phyloP scores from a whole-genome alignment of 2,329 filamentous ascomycete species.

The Daldinia eschscholtzii region DNA sequence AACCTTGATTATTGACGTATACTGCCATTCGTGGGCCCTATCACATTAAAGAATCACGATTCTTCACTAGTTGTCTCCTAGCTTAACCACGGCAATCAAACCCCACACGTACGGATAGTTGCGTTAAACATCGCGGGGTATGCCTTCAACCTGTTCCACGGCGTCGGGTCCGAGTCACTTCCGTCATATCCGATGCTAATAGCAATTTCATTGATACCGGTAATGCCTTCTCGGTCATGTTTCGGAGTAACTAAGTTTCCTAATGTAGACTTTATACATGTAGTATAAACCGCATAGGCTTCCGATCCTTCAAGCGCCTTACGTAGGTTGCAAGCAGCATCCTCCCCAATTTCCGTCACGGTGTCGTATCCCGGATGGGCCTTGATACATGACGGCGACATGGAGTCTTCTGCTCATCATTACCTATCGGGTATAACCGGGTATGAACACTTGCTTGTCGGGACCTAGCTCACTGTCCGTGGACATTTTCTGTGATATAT shows the following conservation, averaged over 20 bases:
- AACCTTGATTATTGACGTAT: neutral
- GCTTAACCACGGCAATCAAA: neutral
- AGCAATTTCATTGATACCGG: neutral
- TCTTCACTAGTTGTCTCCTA: too few relatives aligned
- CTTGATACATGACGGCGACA: neutral
- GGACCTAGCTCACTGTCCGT: neutral
- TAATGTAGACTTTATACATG: neutral
- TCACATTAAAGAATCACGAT: neutral
- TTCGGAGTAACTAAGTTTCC: neutral
- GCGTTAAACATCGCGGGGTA: slow-evolving; percentile 27
- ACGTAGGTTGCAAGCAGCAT: neutral
- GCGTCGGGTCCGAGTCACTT: neutral
- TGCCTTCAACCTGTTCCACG: neutral
- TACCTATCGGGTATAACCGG: neutral
- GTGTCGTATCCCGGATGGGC: neutral
- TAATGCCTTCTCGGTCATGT: neutral
- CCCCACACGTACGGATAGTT: neutral
- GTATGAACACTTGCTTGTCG: neutral
- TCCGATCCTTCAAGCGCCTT: neutral
- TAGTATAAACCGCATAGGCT: neutral
- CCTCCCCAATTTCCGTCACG: neutral
- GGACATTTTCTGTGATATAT: neutral
- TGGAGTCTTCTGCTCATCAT: neutral
- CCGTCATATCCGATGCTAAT: neutral
- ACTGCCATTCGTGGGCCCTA: neutral